phyloP scores from a whole-genome alignment of 2,329 filamentous ascomycete genomes.

The Alternaria ventricosa region DNA sequence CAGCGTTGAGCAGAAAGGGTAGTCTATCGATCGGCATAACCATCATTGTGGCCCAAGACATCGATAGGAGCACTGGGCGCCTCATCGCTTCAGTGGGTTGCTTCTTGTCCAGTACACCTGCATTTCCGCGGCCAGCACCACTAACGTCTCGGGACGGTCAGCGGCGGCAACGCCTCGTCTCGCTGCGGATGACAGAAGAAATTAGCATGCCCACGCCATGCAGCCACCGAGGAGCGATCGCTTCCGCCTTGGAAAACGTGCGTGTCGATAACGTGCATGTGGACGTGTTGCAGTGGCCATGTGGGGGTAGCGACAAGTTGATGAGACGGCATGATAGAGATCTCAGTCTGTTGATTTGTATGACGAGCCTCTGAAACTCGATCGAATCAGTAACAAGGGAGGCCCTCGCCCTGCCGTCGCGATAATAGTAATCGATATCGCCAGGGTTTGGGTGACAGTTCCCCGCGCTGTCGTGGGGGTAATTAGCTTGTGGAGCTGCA shows the following conservation, averaged over 20 bases:
- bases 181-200: constrained; percentile 8
- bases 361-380: constrained; percentile 3
- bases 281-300: not conserved
- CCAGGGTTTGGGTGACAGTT: constrained; percentile 3
- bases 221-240: constrained; percentile 9
- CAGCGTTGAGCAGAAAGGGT: not conserved
- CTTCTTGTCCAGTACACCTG: constrained; percentile 4
- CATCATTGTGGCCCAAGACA: not conserved
- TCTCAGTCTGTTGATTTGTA: not conserved
- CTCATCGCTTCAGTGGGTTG: not conserved
- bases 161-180: constrained; percentile 20
- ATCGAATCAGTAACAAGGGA: not conserved
- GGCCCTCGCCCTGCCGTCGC: not conserved
- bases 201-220: constrained; percentile 14
- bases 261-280: constrained; percentile 5
- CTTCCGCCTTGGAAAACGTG: constrained; percentile 13
- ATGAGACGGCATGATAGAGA: constrained; percentile 1
- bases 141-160: constrained; percentile 21
- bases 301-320: constrained; percentile 9
- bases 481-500: not conserved
- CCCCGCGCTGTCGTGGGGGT: constrained; percentile 10
- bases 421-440: not conserved
- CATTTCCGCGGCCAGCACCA: not conserved
- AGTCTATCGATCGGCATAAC: constrained; percentile 7
- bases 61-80: not conserved